Conservation (phyloP, 768 basidiomycete genomes). For the Collybiopsis confluens region DNA sequence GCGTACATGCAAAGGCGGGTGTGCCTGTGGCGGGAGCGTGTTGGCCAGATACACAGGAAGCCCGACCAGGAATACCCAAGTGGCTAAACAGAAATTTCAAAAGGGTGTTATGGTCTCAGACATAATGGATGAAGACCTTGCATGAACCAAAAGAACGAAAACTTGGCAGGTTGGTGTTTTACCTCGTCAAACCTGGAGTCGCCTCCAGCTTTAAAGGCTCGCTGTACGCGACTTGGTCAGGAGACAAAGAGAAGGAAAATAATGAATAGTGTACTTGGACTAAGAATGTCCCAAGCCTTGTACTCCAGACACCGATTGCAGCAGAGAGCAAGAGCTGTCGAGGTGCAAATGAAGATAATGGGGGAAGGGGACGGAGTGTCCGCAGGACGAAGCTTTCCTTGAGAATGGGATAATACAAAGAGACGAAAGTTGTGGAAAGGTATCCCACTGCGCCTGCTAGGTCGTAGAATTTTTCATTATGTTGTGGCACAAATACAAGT, state of each 20-base stretch:
- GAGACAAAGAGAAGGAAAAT: not conserved
- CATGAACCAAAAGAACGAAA: slow-evolving; percentile 58
- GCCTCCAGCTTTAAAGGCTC: slow-evolving; percentile 32
- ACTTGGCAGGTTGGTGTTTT: slow-evolving; percentile 41
- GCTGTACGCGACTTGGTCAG: not conserved
- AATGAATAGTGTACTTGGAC: slow-evolving; percentile 36
- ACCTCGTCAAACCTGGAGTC: slow-evolving; percentile 52
- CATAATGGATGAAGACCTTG: slow-evolving; percentile 35
- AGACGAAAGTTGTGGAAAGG: slow-evolving; percentile 54
- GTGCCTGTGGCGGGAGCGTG: slow-evolving; percentile 41
- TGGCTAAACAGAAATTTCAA: slow-evolving; percentile 29
- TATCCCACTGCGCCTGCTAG: slow-evolving; percentile 64
- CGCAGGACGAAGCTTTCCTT: slow-evolving; percentile 44
- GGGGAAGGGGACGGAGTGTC: slow-evolving; percentile 31
- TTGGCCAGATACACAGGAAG: slow-evolving; percentile 68
- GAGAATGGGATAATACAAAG: slow-evolving; percentile 58
- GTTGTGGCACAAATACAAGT: slow-evolving; percentile 57
- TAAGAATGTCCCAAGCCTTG: slow-evolving; percentile 60
- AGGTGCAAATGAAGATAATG: slow-evolving; percentile 46
- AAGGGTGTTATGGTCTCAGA: not conserved
- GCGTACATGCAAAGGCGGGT: slow-evolving; percentile 46
- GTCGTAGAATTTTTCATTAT: slow-evolving; percentile 66
- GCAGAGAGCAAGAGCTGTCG: slow-evolving; percentile 58
- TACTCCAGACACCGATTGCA: slow-evolving; percentile 55
- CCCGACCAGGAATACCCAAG: slow-evolving; percentile 66